phyloP scores from a whole-genome alignment of 2,329 filamentous ascomycete genomes.

The Penicillium sp. region DNA sequence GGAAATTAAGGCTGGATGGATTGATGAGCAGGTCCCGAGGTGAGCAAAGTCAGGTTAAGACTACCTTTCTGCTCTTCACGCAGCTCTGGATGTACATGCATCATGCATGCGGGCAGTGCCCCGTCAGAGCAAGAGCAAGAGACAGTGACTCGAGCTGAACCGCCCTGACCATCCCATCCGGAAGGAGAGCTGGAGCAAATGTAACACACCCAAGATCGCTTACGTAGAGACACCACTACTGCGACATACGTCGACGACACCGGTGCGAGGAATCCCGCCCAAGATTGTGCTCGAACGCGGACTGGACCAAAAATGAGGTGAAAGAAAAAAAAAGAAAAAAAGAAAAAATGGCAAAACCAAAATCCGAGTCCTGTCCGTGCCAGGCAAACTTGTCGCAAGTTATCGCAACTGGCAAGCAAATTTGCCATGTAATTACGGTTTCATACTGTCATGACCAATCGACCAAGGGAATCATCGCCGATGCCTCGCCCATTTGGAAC shows the following conservation, averaged over 20 bases:
- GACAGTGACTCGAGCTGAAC: neutral
- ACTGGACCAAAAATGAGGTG: no score
- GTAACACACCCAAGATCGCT: no score
- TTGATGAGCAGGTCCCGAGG: no score
- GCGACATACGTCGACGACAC: neutral
- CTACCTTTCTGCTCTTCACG: neutral
- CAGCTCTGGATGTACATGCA: neutral
- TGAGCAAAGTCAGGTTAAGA: no score
- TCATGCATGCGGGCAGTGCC: conserved; percentile 1
- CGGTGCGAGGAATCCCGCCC: no score
- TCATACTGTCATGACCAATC: neutral
- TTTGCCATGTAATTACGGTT: neutral
- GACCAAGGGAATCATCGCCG: no score
- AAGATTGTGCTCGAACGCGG: no score
- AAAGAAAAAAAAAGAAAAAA: no score
- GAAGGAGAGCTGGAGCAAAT: no score
- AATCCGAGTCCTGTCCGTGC: neutral
- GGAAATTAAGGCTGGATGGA: neutral
- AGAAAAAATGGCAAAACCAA: neutral
- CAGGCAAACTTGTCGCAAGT: no score
- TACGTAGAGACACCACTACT: neutral
- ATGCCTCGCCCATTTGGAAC: no score
- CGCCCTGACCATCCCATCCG: neutral
- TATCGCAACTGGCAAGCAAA: no score
- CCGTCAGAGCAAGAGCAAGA: neutral